A percentile compares a stretch with the other conserved stretches of the same genome.
Conservation (phyloP, 805 yeast species). For the Candida succiphila region DNA sequence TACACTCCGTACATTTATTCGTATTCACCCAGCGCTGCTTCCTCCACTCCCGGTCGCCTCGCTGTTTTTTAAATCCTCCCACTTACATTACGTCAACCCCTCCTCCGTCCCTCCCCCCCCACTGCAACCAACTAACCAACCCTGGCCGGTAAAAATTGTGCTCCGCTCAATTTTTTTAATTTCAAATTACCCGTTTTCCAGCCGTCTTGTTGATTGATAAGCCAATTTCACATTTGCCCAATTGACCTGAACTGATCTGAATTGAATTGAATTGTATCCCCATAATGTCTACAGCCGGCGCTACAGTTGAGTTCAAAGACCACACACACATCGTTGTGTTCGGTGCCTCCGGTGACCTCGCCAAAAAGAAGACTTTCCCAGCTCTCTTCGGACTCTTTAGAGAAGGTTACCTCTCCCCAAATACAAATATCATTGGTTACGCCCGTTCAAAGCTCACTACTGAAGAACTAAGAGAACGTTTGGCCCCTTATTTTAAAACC, state of each 20-base stretch:
- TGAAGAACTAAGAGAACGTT: constrained; percentile 59
- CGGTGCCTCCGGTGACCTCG: constrained; percentile 94
- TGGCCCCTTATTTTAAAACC: constrained; percentile 48
- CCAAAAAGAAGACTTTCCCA: constrained; percentile 91
- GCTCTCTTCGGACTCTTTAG: constrained; percentile 69
- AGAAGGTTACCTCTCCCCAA: constrained; percentile 65
- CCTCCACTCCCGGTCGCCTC: too few species aligned
- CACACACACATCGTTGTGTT: constrained; percentile 71
- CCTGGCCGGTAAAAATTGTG: too few species aligned
- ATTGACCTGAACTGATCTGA: background rate
- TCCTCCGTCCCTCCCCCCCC: too few species aligned
- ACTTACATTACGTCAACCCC: too few species aligned
- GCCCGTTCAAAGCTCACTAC: constrained; percentile 73
- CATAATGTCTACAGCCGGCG: constrained; percentile 12
- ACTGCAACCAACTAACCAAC: too few species aligned
- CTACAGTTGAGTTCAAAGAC: constrained; percentile 47
- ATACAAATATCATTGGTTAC: constrained; percentile 77
- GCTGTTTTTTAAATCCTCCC: too few species aligned
- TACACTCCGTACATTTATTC: too few species aligned
- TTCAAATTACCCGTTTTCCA: too few species aligned
- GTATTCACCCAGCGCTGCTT: too few species aligned
- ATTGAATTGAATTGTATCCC: background rate
- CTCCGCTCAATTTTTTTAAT: too few species aligned
- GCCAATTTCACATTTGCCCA: too few species aligned
- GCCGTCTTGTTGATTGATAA: too few species aligned